Evolutionary conservation across 2,329 filamentous ascomycete species (phyloP).

Genomic region (Bipolaris victoriae): DNA sequence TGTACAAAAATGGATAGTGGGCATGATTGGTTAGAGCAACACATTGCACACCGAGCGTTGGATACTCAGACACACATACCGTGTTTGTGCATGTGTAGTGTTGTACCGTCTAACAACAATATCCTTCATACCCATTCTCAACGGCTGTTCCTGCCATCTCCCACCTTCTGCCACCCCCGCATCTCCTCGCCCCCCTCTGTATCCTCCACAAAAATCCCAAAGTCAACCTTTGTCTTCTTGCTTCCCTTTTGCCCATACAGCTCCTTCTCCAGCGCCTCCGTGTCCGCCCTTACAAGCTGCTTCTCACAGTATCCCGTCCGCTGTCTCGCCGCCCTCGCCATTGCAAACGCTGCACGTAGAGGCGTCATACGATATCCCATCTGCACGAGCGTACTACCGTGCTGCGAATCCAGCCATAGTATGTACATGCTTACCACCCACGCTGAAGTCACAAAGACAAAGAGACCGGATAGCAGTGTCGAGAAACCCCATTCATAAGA

Average conservation of each 20-base stretch:
- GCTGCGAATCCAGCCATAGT: slow-evolving; percentile 45
- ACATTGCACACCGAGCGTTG: too few relatives aligned
- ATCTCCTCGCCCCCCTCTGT: slow-evolving; percentile 4
- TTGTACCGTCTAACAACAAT: too few relatives aligned
- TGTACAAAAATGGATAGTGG: too few relatives aligned
- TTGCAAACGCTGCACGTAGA: slow-evolving; percentile 40
- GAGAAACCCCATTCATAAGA: slow-evolving; percentile 49
- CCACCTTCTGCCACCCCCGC: too few relatives aligned
- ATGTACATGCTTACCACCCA: slow-evolving; percentile 46
- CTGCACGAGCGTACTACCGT: slow-evolving; percentile 31
- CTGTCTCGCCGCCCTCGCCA: slow-evolving; percentile 31
- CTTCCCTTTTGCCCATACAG: slow-evolving; percentile 22
- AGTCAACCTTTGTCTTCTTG: slow-evolving; percentile 23
- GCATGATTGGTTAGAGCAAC: too few relatives aligned
- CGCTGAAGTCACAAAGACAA: slow-evolving; percentile 39
- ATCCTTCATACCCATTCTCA: neutral
- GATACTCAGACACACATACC: too few relatives aligned
- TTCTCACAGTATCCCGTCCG: slow-evolving; percentile 27
- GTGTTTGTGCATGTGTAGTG: too few relatives aligned
- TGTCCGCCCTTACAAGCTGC: slow-evolving; percentile 28
- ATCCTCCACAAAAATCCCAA: slow-evolving; percentile 18
- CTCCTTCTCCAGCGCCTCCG: slow-evolving; percentile 25
- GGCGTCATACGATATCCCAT: slow-evolving; percentile 41
- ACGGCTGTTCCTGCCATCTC: too few relatives aligned
- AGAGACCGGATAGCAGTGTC: slow-evolving; percentile 40